Base-by-base conservation (phyloP, 208 protist species). In the Acanthamoeba triangularis region DNA sequence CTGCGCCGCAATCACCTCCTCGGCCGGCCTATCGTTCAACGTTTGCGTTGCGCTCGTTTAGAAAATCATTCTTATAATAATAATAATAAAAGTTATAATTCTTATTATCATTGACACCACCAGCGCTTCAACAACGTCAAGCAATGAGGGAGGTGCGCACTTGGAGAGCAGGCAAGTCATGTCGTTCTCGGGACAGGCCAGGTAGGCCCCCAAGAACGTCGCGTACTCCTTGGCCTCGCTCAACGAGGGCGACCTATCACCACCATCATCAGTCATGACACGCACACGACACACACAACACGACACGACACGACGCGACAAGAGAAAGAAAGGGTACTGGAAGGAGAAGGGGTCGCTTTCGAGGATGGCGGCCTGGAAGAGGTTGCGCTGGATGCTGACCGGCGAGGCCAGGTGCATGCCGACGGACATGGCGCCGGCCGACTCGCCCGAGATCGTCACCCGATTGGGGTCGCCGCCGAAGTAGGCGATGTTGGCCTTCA, bases 391-490 rank as follows among this genome's bases (percentile, higher is more conserved):
- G n/a, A 90, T 69, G 82, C 56, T 72, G 25, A 90, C 52, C 10
- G 82, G 82, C 56, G 95, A 96, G n/a, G 65, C 87, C 14, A 90
- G 59, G 82, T 95, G 93, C 28, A 72, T 28, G 13, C n/a, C 49
- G 10, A 95, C 56, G 3, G 80, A 80, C 52, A 90, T 88, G 33
- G 93, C 93, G 20, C 93, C 93, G 16, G 93, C 93, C n/a, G 93
- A 95, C 78, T 95, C 54, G 56, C 93, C 93, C n/a, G 56, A 47
- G 47, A 95, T 74, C 23, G 92, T 95, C 16, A 95, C 63, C 18
- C 49, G 72, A 3, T 16, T 33, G 8, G 92, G 52, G 54, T 88
- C 93, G 20, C 93, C 93, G 44, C 93, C 93, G 47, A 95, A 95
- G 8, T 52, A 52, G 41, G 10, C 14, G 44, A 52, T 80, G 49